phyloP scores from a whole-genome alignment of 768 basidiomycete genomes.

The Atractiella rhizophila region DNA sequence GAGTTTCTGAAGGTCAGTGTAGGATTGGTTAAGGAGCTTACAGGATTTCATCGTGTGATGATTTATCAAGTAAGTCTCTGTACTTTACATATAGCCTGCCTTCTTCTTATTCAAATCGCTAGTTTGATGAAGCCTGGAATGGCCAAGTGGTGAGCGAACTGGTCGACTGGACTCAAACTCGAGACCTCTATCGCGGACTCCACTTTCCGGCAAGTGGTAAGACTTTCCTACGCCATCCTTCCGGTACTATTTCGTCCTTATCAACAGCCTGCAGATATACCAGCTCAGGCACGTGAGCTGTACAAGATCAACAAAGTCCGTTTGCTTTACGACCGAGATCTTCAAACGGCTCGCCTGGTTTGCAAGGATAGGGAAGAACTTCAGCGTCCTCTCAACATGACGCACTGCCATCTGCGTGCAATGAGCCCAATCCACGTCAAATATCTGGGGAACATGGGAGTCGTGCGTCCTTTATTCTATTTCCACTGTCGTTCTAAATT shows the following conservation, averaged over 20 bases:
- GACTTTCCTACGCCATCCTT: conserved; percentile 13
- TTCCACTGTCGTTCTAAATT: neutral
- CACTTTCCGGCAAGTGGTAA: conserved; percentile 45
- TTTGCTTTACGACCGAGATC: conserved; percentile 44
- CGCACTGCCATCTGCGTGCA: conserved; percentile 55
- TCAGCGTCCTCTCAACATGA: conserved; percentile 49
- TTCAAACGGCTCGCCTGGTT: conserved; percentile 46
- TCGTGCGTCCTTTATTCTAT: conserved; percentile 1
- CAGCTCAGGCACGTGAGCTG: conserved; percentile 35
- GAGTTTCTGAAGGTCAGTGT: conserved; percentile 46
- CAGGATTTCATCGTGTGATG: conserved; percentile 55
- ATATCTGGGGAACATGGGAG: conserved; percentile 26
- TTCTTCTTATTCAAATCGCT: neutral
- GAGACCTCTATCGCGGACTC: conserved; percentile 44
- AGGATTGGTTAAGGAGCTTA: conserved; percentile 48
- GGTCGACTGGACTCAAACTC: conserved; percentile 48
- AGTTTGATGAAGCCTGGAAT: conserved; percentile 18
- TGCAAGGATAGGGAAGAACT: conserved; percentile 39
- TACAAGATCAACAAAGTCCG: conserved; percentile 57
- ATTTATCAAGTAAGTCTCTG: conserved; percentile 34
- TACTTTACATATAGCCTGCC: neutral
- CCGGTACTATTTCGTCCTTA: neutral
- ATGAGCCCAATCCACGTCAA: conserved; percentile 69
- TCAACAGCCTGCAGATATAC: conserved; percentile 22
- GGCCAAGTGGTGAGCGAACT: conserved; percentile 40